Evolutionary conservation across 1,284 basidiomycete genomes (phyloP).

Genomic region (Fomitopsis pinicola): DNA sequence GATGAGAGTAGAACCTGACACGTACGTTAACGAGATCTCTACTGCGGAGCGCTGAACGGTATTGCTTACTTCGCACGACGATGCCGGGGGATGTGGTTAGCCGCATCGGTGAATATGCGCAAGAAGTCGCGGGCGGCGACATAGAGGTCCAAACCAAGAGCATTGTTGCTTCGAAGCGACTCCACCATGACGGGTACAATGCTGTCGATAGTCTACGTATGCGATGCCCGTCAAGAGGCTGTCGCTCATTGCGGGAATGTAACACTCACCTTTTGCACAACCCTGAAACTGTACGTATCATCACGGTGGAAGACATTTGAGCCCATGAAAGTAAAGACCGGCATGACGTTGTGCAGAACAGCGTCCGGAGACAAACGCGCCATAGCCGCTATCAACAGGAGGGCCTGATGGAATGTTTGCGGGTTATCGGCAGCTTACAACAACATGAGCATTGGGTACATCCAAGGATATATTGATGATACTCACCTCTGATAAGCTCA

Average conservation of each 20-base stretch:
- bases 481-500: conserved; percentile 78
- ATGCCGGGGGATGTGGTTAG: conserved; percentile 84
- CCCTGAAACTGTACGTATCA: conserved; percentile 92
- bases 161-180: conserved; percentile 59
- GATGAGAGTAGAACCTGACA: conserved; percentile 82
- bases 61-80: conserved; percentile 66
- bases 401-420: conserved; percentile 91
- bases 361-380: conserved; percentile 86
- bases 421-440: conserved; percentile 79
- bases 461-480: not conserved
- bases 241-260: not conserved
- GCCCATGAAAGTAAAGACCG: conserved; percentile 99
- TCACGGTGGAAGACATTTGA: conserved; percentile 95
- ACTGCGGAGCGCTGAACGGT: too few species aligned
- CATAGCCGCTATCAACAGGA: conserved; percentile 85
- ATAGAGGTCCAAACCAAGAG: conserved; percentile 55
- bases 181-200: conserved; percentile 92
- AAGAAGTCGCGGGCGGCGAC: conserved; percentile 71
- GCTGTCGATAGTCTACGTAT: conserved; percentile 76
- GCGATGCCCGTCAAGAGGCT: not conserved
- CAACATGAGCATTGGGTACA: conserved; percentile 5
- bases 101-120: conserved; percentile 86
- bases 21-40: not conserved
- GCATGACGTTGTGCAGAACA: conserved; percentile 95
- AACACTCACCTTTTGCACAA: conserved; percentile 79